These are phyloP conservation scores for Colletotrichum sp. DNA, from an alignment of 2,329 filamentous ascomycete species.

Conservation along the genomic window DNA sequence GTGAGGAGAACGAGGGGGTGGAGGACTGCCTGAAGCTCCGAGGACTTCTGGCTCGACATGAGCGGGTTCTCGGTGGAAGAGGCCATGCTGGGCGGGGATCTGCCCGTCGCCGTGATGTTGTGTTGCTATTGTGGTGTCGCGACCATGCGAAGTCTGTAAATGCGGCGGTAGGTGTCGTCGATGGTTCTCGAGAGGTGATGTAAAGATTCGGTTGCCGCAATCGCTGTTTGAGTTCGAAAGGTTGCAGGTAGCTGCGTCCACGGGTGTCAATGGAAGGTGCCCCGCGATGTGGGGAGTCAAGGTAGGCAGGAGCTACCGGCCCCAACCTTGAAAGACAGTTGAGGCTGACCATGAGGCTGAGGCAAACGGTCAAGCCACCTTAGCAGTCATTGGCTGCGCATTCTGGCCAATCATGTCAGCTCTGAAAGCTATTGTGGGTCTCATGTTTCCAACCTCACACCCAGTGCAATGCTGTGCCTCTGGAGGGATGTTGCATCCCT, in stretches of 20 bases:
- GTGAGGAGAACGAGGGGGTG: slow-evolving; percentile 95
- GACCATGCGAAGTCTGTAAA: background rate
- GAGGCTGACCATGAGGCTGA: slow-evolving; percentile 13
- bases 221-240: background rate
- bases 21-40: slow-evolving; percentile 81
- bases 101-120: slow-evolving; percentile 5
- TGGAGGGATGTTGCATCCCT: background rate
- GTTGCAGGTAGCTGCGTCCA: background rate
- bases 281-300: slow-evolving; percentile 18
- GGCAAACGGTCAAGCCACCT: background rate
- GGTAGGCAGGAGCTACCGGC: background rate
- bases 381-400: background rate
- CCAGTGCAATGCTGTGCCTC: background rate
- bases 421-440: background rate
- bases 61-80: slow-evolving; percentile 56
- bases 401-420: background rate
- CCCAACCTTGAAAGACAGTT: background rate
- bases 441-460: background rate
- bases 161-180: background rate
- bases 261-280: background rate
- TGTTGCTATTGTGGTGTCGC: background rate
- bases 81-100: slow-evolving; percentile 47
- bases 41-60: slow-evolving; percentile 69
- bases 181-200: background rate
- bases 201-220: background rate